These are phyloP conservation scores for Solanum rostratum DNA, from an alignment of 257 asterid genomes.

Conservation along the genomic window DNA sequence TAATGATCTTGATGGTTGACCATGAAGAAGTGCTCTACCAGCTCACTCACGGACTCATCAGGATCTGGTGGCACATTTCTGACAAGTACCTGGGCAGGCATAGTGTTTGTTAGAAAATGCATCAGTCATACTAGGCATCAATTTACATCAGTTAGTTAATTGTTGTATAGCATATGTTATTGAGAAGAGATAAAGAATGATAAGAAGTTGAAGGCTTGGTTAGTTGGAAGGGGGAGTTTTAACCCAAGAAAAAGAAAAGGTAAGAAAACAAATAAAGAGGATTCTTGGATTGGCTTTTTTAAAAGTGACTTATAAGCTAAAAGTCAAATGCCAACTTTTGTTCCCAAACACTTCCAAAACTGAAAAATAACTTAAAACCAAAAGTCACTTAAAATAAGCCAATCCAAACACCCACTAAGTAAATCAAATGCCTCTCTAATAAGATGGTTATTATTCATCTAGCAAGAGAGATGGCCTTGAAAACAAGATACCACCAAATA, in stretches of 20 bases:
- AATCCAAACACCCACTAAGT: neutral
- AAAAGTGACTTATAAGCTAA: no score
- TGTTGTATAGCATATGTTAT: neutral
- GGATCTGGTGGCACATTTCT: conserved; percentile 83
- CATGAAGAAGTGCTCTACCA: conserved; percentile 88
- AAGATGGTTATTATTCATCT: neutral
- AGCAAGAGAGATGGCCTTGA: neutral
- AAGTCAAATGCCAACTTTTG: no score
- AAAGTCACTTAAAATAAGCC: no score
- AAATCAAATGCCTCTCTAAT: neutral
- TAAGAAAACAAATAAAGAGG: neutral
- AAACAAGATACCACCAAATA: neutral
- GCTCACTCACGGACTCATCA: conserved; percentile 77
- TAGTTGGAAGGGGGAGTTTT: neutral
- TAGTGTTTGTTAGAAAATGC: neutral
- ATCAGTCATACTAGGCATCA: neutral
- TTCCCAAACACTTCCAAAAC: no score
- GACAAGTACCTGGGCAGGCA: conserved; percentile 54
- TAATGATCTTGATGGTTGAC: conserved; percentile 90
- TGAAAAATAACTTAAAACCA: no score
- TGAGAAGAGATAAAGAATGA: neutral
- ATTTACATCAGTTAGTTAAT: neutral
- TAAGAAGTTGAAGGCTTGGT: neutral
- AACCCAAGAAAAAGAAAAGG: neutral
- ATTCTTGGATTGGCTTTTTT: no score